A percentile compares a stretch with the other conserved stretches of the same genome.
Conservation (phyloP, 108 stramenopile species). For the Nitzschia putrida region DNA sequence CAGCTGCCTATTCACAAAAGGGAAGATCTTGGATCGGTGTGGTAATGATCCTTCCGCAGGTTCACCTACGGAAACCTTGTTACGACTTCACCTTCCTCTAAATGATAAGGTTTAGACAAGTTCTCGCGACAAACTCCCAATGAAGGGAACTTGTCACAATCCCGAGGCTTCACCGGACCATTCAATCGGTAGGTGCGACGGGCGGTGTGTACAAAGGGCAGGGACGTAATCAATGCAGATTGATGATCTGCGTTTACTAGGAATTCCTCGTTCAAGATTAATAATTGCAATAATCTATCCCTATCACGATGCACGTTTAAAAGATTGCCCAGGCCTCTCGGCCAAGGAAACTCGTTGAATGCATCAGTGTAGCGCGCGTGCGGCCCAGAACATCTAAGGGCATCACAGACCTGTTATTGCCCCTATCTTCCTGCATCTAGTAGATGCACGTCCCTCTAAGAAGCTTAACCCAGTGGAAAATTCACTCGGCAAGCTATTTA, state of each 20-base stretch:
- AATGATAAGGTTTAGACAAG: conserved; percentile 92
- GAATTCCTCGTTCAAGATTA: conserved; percentile 99
- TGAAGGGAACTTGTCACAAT: too few relatives aligned
- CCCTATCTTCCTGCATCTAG: too few relatives aligned
- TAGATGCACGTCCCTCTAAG: too few relatives aligned
- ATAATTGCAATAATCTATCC: conserved; percentile 99
- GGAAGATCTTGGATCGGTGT: conserved; percentile 78
- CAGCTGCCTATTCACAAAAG: too few relatives aligned
- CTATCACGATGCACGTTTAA: conserved; percentile 97
- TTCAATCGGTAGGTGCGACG: too few relatives aligned
- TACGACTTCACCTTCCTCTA: conserved; percentile 98
- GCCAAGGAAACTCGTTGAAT: too few relatives aligned
- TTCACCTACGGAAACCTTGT: conserved; percentile 99
- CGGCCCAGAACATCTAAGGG: too few relatives aligned
- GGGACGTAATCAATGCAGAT: too few relatives aligned
- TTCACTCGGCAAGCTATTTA: conserved; percentile 77
- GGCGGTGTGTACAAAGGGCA: too few relatives aligned
- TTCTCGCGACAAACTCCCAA: conserved; percentile 84
- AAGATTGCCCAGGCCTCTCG: conserved; percentile 98
- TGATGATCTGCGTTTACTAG: conserved; percentile 99
- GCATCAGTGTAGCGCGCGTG: too few relatives aligned
- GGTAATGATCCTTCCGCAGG: conserved; percentile 98
- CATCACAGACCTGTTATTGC: too few relatives aligned
- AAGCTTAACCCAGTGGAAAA: conserved; percentile 80
- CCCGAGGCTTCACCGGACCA: too few relatives aligned